Conservation (phyloP, 495 filamentous ascomycete genomes). For the Penicillium cataractarum region DNA sequence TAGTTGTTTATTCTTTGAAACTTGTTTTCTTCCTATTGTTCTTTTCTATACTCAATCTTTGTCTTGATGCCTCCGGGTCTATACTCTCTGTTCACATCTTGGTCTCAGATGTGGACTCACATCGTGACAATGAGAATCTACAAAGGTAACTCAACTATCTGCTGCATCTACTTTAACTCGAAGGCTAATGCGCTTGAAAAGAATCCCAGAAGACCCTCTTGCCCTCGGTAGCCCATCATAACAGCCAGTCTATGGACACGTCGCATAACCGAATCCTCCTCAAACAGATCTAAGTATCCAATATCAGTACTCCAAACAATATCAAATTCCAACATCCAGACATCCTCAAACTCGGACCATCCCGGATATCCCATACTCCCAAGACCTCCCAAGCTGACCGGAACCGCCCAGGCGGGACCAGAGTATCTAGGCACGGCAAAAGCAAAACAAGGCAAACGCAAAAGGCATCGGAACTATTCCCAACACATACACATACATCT, state of each 20-base stretch:
- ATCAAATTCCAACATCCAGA: neutral
- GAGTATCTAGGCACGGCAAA: neutral
- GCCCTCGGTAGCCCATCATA: no score
- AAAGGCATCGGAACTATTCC: neutral
- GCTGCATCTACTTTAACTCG: no score
- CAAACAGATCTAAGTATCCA: neutral
- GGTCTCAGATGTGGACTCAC: neutral
- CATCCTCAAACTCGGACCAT: neutral
- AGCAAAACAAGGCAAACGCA: slow-evolving; percentile 3
- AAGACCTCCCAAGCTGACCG: neutral
- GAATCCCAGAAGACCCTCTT: no score
- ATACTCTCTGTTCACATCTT: no score
- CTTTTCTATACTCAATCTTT: neutral
- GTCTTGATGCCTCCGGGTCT: no score
- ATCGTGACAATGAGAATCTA: no score
- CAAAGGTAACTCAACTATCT: no score
- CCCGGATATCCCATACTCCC: neutral
- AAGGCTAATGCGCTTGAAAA: no score
- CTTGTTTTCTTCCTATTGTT: neutral
- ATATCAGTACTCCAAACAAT: neutral
- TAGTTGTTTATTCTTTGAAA: neutral
- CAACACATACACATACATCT: neutral
- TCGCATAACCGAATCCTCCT: no score
- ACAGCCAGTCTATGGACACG: no score
- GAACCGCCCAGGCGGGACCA: neutral